These are phyloP conservation scores for Kwoniella shandongensis DNA, from an alignment of 768 basidiomycete species.

Conservation along the genomic window DNA sequence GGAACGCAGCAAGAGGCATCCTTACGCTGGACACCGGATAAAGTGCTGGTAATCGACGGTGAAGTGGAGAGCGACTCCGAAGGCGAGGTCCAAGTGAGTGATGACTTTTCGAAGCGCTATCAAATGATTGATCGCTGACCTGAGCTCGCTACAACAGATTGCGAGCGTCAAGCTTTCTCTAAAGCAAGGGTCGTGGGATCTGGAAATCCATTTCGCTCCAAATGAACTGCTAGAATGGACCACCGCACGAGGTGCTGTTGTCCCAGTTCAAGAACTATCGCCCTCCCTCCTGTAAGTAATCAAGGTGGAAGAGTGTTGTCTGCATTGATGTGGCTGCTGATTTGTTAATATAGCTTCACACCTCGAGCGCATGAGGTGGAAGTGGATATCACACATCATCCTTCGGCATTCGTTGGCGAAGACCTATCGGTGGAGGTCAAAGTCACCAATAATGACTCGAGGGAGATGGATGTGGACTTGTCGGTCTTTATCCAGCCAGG, in stretches of 20 bases:
- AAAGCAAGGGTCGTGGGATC: slow-evolving; percentile 65
- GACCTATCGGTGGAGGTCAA: slow-evolving; percentile 70
- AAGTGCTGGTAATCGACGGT: slow-evolving; percentile 64
- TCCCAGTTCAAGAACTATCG: slow-evolving; percentile 14
- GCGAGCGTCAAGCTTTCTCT: slow-evolving; percentile 44
- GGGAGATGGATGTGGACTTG: slow-evolving; percentile 66
- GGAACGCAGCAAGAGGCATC: slow-evolving; percentile 53
- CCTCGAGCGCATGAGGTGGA: slow-evolving; percentile 64
- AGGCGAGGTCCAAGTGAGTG: slow-evolving; percentile 61
- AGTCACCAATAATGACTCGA: slow-evolving; percentile 70
- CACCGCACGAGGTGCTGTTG: slow-evolving; percentile 9
- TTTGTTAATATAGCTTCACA: slow-evolving; percentile 39
- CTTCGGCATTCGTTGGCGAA: slow-evolving; percentile 78
- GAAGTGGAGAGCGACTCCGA: slow-evolving; percentile 61
- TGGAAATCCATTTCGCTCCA: slow-evolving; percentile 64
- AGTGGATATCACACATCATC: slow-evolving; percentile 62
- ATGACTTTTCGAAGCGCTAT: too few relatives aligned
- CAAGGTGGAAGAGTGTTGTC: background rate
- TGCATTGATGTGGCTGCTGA: background rate
- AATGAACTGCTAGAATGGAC: slow-evolving; percentile 18
- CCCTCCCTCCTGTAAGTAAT: slow-evolving; percentile 27
- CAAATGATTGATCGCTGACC: too few relatives aligned
- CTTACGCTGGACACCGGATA: slow-evolving; percentile 64
- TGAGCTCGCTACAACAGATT: slow-evolving; percentile 19
- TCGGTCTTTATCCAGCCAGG: slow-evolving; percentile 66